A percentile compares a stretch with the other conserved stretches of the same genome.
Evolutionary conservation across 1,284 basidiomycete genomes (phyloP).

Genomic region (Naganishia cerealis): DNA sequence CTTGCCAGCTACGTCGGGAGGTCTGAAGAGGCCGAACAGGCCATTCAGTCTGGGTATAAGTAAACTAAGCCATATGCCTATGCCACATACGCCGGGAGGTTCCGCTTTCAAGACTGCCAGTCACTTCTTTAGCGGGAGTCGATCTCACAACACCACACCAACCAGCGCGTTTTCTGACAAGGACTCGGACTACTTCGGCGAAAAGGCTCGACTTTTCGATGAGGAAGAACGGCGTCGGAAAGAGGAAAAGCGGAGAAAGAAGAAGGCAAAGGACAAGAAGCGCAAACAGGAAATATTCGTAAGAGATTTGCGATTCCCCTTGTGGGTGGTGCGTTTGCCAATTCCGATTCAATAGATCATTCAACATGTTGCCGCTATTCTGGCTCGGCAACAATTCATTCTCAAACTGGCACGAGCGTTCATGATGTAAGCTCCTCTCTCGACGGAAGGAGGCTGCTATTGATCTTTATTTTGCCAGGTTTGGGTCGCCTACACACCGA

Average conservation of each 20-base stretch:
- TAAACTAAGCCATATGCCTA: slow-evolving; percentile 23
- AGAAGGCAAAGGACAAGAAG: slow-evolving; percentile 61
- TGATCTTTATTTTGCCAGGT: slow-evolving; percentile 50
- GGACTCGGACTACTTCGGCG: slow-evolving; percentile 48
- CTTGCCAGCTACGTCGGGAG: slow-evolving; percentile 6
- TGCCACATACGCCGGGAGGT: slow-evolving; percentile 30
- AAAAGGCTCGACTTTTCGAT: slow-evolving; percentile 34
- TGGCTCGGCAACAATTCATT: slow-evolving; percentile 84
- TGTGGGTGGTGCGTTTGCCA: not conserved
- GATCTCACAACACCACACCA: slow-evolving; percentile 41
- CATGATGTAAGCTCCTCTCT: slow-evolving; percentile 67
- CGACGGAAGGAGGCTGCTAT: not conserved
- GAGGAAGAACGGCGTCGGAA: slow-evolving; percentile 55
- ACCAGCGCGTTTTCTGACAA: slow-evolving; percentile 42
- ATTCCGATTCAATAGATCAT: slow-evolving; percentile 64
- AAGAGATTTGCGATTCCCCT: slow-evolving; percentile 47
- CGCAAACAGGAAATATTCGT: slow-evolving; percentile 77
- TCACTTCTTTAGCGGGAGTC: slow-evolving; percentile 47
- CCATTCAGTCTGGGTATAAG: slow-evolving; percentile 26
- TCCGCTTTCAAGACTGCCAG: slow-evolving; percentile 41
- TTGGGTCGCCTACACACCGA: slow-evolving; percentile 84
- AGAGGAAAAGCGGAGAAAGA: slow-evolving; percentile 56
- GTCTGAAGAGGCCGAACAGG: slow-evolving; percentile 19
- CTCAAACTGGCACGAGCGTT: slow-evolving; percentile 82
- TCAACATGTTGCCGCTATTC: slow-evolving; percentile 80